Base-by-base conservation (phyloP, 768 basidiomycete species). In the Suillus decipiens region DNA sequence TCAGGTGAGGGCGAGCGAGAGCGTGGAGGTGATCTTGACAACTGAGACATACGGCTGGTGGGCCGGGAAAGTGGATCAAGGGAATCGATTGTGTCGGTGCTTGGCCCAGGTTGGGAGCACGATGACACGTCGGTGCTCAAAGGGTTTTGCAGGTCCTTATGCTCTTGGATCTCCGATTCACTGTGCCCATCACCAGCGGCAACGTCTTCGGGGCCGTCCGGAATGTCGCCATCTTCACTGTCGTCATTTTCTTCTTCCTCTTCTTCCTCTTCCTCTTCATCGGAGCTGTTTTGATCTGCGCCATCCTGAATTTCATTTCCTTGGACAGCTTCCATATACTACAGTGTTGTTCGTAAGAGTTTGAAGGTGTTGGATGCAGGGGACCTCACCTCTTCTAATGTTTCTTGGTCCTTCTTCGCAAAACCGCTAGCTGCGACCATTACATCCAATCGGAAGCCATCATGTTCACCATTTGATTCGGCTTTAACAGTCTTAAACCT, bases 361-460 rank as follows among this genome's bases (percentile, higher is more conserved):
- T 65, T n/a, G 37, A 63, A 66, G 66, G 39, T 28, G 63, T 63
- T 39, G 70, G 64, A 56, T 58, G 68, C 69, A 22, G 60, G 59
- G 59, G 57, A 70, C 75, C 85, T 71, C 64, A 96, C 96, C 81
- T 95, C 88, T 76, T 95, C 93, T 61, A 98, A 78, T 47, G 84
- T 77, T 70, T 87, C 86, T 82, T 92, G 87, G 71, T 96, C 89
- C 70, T 89, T 89, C 68, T 89, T 83, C 64, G 87, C 88, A 76
- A 96, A 98, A 31, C 96, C 96, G 79, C 94, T 96, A 2, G 97
- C 97, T 56, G 91, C 90, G 7, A 98, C 96, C 67, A 93, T 84
- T 22, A 97, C 88, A 78, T 99, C 97, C 54, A 98, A 78, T 63
- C 84, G 82, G 75, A 94, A 94, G 24, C 72, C 77, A n/a, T 82